Evolutionary conservation across 176 grass and related monocot genomes (phyloP), one percentile per base, ranked within the genome.

Genomic region (Paspalum notatum): DNA sequence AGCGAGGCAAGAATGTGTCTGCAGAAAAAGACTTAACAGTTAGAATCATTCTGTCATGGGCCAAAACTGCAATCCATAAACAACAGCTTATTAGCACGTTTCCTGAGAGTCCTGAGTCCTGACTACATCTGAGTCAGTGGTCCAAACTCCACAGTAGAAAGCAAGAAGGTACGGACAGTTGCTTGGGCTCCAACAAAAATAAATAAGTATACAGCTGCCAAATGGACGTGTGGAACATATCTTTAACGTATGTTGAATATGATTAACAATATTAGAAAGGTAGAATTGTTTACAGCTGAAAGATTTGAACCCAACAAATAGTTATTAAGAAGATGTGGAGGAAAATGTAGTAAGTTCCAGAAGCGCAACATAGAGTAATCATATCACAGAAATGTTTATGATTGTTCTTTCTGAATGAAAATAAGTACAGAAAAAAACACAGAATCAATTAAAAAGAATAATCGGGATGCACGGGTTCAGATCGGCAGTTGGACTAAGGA

Each of bases 21-120:
- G 27, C 61, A 41, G 66, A 38, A 82, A 77, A 72, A 72, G 4
- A 55, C 45, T 15, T 82, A 40, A 77, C 45, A 72, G 50, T 48
- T 57, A 78, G 57, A 72, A 78, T 73, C 15, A 67, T 63, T 67
- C 25, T 65, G 84, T 74, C 68, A 66, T 86, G 76, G 76, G 53
- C 49, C 68, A 67, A 79, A 17, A 47, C 67, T 80, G 59, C 72
- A 85, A 62, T 60, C 32, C 16, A 72, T 79, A 77, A 73, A 72
- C 39, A 64, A 55, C 57, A 73, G 25, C 56, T 57, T 58, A 74
- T 53, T 17, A 22, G 69, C 76, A 67, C 14, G 51, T 86, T 80
- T 67, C 37, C 32, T 32, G 32, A 32, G 32, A 32, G 32, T 67
- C 37, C 60, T 60, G 32, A 32, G 32, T 67, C 37, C 60, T 60